Evolutionary conservation across 2,329 filamentous ascomycete species (phyloP).

Genomic region (Ophiognomonia clavigignenti-juglandacearum): DNA sequence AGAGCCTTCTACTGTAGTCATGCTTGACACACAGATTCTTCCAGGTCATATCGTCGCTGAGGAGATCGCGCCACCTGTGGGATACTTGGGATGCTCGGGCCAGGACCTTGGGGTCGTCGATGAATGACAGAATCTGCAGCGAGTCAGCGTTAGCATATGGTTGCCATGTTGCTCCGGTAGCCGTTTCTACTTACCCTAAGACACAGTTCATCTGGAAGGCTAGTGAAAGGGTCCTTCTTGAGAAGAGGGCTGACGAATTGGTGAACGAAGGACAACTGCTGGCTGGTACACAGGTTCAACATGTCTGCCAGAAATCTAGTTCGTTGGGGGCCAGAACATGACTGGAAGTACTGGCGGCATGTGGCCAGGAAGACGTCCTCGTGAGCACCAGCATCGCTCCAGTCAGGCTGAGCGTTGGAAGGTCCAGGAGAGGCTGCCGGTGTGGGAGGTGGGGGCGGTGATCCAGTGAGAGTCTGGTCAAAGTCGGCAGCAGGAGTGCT

Average conservation of each 20-base stretch:
- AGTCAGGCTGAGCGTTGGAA: conserved; percentile 59
- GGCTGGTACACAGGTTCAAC: conserved; percentile 89
- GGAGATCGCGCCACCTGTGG: conserved; percentile 82
- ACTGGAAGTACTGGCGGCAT: conserved; percentile 74
- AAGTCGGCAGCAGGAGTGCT: conserved; percentile 59
- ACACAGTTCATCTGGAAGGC: conserved; percentile 88
- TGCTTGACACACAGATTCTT: conserved; percentile 96
- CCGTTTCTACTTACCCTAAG: conserved; percentile 59
- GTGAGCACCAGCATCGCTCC: conserved; percentile 72
- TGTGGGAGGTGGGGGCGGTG: conserved; percentile 60
- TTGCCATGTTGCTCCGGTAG: too few species aligned
- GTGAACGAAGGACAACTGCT: conserved; percentile 91
- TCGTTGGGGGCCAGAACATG: conserved; percentile 69
- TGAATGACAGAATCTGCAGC: conserved; percentile 83
- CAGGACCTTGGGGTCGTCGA: conserved; percentile 92
- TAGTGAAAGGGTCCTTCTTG: conserved; percentile 94
- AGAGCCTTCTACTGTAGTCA: conserved; percentile 66
- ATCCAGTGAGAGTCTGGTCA: conserved; percentile 55
- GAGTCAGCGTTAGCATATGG: conserved; percentile 2
- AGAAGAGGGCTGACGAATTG: conserved; percentile 91
- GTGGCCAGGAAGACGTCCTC: conserved; percentile 80
- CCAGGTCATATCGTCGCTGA: conserved; percentile 97
- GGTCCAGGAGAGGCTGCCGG: conserved; percentile 62
- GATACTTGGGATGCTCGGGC: conserved; percentile 96
- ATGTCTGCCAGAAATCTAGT: conserved; percentile 82